Base-by-base conservation (phyloP, 257 asterid genomes). In the Prunella vulgaris region DNA sequence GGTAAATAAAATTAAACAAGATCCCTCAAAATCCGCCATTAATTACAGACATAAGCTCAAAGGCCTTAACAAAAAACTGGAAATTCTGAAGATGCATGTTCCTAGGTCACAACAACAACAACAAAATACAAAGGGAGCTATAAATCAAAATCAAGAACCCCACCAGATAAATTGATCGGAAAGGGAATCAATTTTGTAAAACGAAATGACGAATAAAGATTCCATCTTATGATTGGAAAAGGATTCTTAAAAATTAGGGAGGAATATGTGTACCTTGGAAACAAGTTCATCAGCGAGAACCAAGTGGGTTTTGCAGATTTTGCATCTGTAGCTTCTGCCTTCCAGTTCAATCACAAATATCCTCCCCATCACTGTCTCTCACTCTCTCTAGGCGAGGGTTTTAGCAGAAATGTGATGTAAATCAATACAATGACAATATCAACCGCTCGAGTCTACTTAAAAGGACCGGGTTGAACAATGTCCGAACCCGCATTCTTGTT, bases 311-410 rank as follows among this genome's bases (percentile, higher is more conserved):
- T 89, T 81, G 78, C 97, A 91, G 77, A 74, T 83, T 77, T 85
- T 91, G 96, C 97, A 91, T 37, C 79, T 84, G 83, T 87, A 91
- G 60, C 82, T 74, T 63, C 76, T 76, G 37, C 95, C 93, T 79
- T 85, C 93, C 32, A 91, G 86, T 66, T 88, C 92, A 72, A 85
- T 82, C 70, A 79, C 79, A 72, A 88, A 88, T 33, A 86, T 58
- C 73, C 97, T 83, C 38, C 96, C 97, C 97, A 90, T 90, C 70
- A 79, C 79, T 60, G 70, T 25, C 44, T 44, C 46, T 25, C 44
- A 7, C 21, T 58, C 35, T 20, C 46, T 30, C 0, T 5, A 0
- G 9, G 2, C 0, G 53, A 22, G 5, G 61, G 17, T 21, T 35
- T 17, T 64, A 24, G 70, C 37, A 32, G 9, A 32, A 32, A 32